Evolutionary conservation across 805 yeast species (phyloP).

Genomic region (Diddensiella caesifluorescens): DNA sequence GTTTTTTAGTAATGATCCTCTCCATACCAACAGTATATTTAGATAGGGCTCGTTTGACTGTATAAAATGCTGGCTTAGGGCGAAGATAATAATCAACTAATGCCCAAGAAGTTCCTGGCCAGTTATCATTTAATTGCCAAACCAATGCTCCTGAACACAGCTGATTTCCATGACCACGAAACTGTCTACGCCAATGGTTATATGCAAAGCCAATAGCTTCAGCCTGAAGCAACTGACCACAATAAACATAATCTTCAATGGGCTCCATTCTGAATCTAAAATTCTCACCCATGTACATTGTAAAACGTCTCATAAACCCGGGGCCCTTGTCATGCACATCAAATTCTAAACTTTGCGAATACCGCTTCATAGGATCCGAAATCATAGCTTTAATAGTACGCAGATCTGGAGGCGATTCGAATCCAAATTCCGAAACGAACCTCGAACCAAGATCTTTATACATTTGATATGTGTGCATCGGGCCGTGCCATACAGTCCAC

Average conservation of each 20-base stretch:
- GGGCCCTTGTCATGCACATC: constrained; percentile 47
- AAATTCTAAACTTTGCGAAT: constrained; percentile 41
- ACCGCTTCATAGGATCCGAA: constrained; percentile 36
- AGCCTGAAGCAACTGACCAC: constrained; percentile 49
- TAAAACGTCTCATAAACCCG: constrained; percentile 43
- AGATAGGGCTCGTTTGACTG: constrained; percentile 41
- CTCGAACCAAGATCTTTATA: constrained; percentile 44
- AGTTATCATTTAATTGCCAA: constrained; percentile 52
- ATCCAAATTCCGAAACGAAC: constrained; percentile 51
- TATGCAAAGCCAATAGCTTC: constrained; percentile 46
- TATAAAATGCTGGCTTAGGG: constrained; percentile 45
- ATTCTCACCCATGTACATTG: constrained; percentile 44
- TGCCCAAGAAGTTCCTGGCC: constrained; percentile 51
- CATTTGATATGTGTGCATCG: constrained; percentile 44
- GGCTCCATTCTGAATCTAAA: constrained; percentile 35
- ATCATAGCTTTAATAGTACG: constrained; percentile 37
- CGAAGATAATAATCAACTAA: constrained; percentile 39
- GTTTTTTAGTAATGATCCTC: constrained; percentile 21
- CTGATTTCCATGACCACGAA: constrained; percentile 37
- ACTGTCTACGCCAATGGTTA: constrained; percentile 43
- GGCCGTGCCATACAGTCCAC: constrained; percentile 56
- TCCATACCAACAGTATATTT: constrained; percentile 35
- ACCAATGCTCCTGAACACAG: constrained; percentile 44
- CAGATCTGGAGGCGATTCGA: constrained; percentile 41
- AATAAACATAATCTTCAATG: constrained; percentile 42